Percentiles rank a stretch among this genome's conserved stretches.
These are phyloP conservation scores for Actinomortierella wolfii DNA, from an alignment of 371 early-diverging fungal genomes.

Conservation along the genomic window DNA sequence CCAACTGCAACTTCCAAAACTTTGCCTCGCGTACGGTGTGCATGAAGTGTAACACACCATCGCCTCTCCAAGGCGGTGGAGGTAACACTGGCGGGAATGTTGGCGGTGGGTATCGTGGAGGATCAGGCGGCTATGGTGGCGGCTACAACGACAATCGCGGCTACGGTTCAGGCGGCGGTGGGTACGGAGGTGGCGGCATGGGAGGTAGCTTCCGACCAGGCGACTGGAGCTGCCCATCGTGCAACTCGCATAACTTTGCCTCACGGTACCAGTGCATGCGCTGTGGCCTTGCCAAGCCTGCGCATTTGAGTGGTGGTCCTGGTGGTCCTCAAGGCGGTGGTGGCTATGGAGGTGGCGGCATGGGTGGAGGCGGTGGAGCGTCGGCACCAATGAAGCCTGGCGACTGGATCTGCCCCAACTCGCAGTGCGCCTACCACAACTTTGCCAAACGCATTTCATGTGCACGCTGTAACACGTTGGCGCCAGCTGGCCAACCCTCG, in stretches of 20 bases:
- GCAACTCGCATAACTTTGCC: conserved; percentile 71
- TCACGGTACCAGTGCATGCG: conserved; percentile 69
- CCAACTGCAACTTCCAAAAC: conserved; percentile 74
- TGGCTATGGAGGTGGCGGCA: background rate
- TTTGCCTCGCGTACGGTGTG: conserved; percentile 73
- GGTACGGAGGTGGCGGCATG: conserved; percentile 37
- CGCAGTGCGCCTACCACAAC: conserved; percentile 60
- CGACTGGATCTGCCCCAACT: conserved; percentile 63
- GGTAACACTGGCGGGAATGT: conserved; percentile 13
- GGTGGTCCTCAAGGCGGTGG: too few relatives aligned
- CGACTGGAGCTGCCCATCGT: conserved; percentile 69
- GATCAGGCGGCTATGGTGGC: conserved; percentile 6
- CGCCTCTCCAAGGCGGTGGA: conserved; percentile 20
- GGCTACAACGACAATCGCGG: conserved; percentile 6
- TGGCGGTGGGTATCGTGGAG: background rate
- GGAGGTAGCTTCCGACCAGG: conserved; percentile 57
- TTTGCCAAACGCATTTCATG: conserved; percentile 57
- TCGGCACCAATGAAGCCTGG: conserved; percentile 54
- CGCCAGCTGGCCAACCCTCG: conserved; percentile 7
- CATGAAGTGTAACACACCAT: conserved; percentile 60
- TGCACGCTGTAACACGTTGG: conserved; percentile 37
- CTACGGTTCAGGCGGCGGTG: conserved; percentile 19
- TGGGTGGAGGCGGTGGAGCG: conserved; percentile 5
- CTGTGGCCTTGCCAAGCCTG: conserved; percentile 51
- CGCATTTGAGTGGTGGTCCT: background rate